Evolutionary conservation across 345 rosid genomes (phyloP), one percentile per base, ranked within the genome.

Genomic region (Conringia planisiliqua): DNA sequence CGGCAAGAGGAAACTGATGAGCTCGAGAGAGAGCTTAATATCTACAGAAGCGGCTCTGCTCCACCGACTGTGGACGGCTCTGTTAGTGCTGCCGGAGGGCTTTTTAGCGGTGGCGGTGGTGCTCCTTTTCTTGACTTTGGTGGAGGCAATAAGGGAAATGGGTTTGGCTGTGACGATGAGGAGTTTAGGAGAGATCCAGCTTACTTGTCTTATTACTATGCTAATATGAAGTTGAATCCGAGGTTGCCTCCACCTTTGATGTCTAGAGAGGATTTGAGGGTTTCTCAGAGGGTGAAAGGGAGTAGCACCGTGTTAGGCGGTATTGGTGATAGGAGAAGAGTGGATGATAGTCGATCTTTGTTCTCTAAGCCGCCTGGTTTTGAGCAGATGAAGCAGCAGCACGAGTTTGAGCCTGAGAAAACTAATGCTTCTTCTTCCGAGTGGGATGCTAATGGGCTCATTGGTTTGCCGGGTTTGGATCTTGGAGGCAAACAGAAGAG

Each of bases 21-120:
- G 77, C 82, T 85, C 43, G 97, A 93, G 78, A 71, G 85, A 35
- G 97, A 89, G 55, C 88, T 86, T 68, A 85, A 78, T 66, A 76
- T 89, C 62, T 87, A 79, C 72, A 69, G 98, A 76, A 91, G 97
- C 77, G 98, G 97, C 74, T 93, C 98, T 13, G 97, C 98, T 11
- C 98, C 98, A 0, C 98, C 98, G 12, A 89, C 96, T 1, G 91
- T 93, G 14, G 97, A 93, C 66, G 98, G 98, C 18, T 85, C 98
- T 33, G 65, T 86, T 60, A 82, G 48, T 73, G 89, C 98, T 4
- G 79, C 85, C 27, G 97, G 92, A 61, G 93, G 93, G 5, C 46
- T 90, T 62, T 82, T 87, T 61, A 83, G 75, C 64, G 84, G 71
- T 2, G 75, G 76, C 44, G 75, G 69, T 40, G 69, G 73, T n/a